A percentile compares a stretch with the other conserved stretches of the same genome.
Conservation (phyloP, 495 filamentous ascomycete genomes). For the Podospora pseudoanserina region DNA sequence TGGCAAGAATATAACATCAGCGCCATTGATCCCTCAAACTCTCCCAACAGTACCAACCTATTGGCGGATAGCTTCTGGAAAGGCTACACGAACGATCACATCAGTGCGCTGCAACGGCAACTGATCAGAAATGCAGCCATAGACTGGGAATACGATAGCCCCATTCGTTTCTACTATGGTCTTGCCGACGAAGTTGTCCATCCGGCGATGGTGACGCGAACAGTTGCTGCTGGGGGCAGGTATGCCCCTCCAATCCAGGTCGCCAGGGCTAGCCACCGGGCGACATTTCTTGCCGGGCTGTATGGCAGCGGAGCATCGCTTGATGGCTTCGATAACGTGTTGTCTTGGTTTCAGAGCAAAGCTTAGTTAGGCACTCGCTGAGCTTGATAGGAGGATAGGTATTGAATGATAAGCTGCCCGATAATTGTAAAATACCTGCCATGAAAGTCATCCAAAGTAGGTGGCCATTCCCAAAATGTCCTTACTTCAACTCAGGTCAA, state of each 20-base stretch:
- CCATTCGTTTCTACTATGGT: background rate
- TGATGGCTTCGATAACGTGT: background rate
- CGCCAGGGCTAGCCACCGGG: background rate
- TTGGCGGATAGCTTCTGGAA: background rate
- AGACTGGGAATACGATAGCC: background rate
- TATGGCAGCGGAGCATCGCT: background rate
- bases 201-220: background rate
- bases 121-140: background rate
- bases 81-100: background rate
- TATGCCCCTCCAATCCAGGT: background rate
- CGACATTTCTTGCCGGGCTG: background rate
- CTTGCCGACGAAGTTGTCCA: background rate
- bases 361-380: background rate
- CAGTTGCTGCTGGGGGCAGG: background rate
- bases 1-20: background rate
- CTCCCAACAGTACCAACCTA: background rate
- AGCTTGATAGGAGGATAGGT: background rate
- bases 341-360: background rate
- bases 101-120: background rate
- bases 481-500: background rate
- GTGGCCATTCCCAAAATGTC: background rate
- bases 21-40: background rate
- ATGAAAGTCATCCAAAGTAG: background rate
- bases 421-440: background rate
- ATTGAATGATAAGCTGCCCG: background rate